Evolutionary conservation across 2,329 filamentous ascomycete species (phyloP).

Genomic region (Phialemoniopsis sp.): DNA sequence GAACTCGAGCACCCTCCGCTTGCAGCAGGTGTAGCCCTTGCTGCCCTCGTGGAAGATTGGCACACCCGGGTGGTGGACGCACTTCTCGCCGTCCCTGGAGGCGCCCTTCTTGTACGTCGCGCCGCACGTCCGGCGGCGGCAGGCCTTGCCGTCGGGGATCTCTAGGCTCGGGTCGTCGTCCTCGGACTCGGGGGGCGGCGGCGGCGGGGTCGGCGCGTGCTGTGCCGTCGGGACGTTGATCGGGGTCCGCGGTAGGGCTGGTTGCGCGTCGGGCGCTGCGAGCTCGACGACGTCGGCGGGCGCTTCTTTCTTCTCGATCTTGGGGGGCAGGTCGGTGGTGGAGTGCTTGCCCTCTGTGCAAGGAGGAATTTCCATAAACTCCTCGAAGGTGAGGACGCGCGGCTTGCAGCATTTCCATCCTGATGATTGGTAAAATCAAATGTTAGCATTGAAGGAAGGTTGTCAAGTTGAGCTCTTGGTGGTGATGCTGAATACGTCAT

Average conservation of each 20-base stretch:
- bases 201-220: slow-evolving; percentile 28
- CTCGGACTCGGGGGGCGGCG: slow-evolving; percentile 71
- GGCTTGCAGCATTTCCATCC: slow-evolving; percentile 99
- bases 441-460: slow-evolving; percentile 6
- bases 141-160: slow-evolving; percentile 70
- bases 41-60: slow-evolving; percentile 97
- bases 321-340: slow-evolving; percentile 68
- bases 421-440: slow-evolving; percentile 27
- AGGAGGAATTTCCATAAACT: slow-evolving; percentile 88
- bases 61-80: slow-evolving; percentile 82
- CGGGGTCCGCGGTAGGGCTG: slow-evolving; percentile 29
- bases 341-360: slow-evolving; percentile 94
- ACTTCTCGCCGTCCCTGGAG: slow-evolving; percentile 67
- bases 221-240: slow-evolving; percentile 36
- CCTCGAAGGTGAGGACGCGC: slow-evolving; percentile 93
- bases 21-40: slow-evolving; percentile 97
- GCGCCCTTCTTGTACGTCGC: slow-evolving; percentile 57
- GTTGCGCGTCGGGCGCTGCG: slow-evolving; percentile 49
- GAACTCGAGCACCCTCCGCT: slow-evolving; percentile 90
- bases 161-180: slow-evolving; percentile 75
- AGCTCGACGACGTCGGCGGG: slow-evolving; percentile 35
- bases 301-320: slow-evolving; percentile 54
- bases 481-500: slow-evolving; percentile 3
- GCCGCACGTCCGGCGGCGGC: slow-evolving; percentile 74
- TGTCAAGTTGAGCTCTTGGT: slow-evolving; percentile 7